phyloP scores from a whole-genome alignment of 176 grass and related monocot genomes.

The Areca catechu region DNA sequence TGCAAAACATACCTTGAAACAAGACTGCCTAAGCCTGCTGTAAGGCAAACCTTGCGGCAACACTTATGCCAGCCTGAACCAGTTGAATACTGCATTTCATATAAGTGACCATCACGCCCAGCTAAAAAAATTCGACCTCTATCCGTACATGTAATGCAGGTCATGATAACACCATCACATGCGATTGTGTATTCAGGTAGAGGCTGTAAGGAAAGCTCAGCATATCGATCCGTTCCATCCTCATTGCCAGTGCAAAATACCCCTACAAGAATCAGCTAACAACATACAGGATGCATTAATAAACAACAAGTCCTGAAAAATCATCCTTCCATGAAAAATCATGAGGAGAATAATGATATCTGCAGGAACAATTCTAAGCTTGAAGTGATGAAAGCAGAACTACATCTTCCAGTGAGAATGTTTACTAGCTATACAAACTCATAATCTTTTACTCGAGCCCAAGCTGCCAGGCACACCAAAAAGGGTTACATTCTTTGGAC shows the following conservation, averaged over 20 bases:
- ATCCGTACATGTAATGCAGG: constrained; percentile 78
- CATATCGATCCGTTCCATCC: constrained; percentile 69
- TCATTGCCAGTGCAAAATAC: constrained; percentile 70
- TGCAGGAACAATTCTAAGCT: not conserved
- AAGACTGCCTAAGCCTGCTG: constrained; percentile 67
- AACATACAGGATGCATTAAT: not conserved
- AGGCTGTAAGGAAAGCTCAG: constrained; percentile 85
- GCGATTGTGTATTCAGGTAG: constrained; percentile 79
- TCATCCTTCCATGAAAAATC: not conserved
- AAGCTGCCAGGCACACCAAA: no score
- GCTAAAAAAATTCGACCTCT: constrained; percentile 85
- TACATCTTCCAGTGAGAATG: no score
- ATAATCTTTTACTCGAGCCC: no score
- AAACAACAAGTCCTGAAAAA: not conserved
- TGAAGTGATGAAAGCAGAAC: no score
- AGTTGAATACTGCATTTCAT: constrained; percentile 85
- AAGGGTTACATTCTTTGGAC: no score
- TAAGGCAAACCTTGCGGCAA: constrained; percentile 82
- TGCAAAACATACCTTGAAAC: constrained; percentile 55
- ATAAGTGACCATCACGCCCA: constrained; percentile 79
- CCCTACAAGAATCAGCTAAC: constrained; percentile 76
- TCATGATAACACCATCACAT: constrained; percentile 87
- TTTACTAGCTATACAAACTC: no score
- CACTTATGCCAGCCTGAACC: constrained; percentile 90
- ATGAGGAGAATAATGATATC: not conserved